These are phyloP conservation scores for Diaporthe capsici DNA, from an alignment of 2,329 filamentous ascomycete genomes.

Conservation along the genomic window DNA sequence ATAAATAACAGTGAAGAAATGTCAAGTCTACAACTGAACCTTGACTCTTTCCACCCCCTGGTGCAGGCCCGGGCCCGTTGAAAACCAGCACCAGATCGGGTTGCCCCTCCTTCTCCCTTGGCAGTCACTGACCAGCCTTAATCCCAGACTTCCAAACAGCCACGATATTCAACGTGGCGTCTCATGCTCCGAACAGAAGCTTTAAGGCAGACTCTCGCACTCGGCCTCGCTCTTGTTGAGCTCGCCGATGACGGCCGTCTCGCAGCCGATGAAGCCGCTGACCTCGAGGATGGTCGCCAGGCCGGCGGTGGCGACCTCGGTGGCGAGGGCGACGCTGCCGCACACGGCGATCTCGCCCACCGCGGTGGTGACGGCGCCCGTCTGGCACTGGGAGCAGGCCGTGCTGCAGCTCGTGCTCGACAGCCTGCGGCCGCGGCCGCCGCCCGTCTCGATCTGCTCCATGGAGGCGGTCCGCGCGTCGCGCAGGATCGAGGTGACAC, in stretches of 20 bases:
- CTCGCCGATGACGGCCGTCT: not conserved
- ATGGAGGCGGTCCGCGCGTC: conserved; percentile 1
- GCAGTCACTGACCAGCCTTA: accelerated
- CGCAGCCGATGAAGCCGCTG: conserved; percentile 3
- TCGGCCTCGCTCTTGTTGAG: conserved; percentile 21
- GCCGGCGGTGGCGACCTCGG: conserved; percentile 4
- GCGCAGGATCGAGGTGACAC: not conserved
- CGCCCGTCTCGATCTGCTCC: conserved; percentile 1
- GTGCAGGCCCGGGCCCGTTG: conserved; percentile 12
- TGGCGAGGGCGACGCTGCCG: not conserved
- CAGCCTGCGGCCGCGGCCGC: conserved; percentile 14
- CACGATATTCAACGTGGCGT: not conserved
- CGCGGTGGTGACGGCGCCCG: not conserved
- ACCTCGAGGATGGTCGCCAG: not conserved
- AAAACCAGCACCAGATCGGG: not conserved
- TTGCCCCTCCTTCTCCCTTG: too few relatives aligned
- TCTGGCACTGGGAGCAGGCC: conserved; percentile 15
- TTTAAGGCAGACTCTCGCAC: not conserved
- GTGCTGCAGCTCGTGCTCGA: not conserved
- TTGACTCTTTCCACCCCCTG: too few relatives aligned
- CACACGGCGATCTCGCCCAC: conserved; percentile 4
- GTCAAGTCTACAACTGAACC: not conserved
- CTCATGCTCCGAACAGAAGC: not conserved
- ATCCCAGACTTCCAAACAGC: too few relatives aligned
- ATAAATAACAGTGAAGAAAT: not conserved